These are phyloP conservation scores for Psidium friedrichsthalianum DNA, from an alignment of 345 rosid species.

Conservation along the genomic window DNA sequence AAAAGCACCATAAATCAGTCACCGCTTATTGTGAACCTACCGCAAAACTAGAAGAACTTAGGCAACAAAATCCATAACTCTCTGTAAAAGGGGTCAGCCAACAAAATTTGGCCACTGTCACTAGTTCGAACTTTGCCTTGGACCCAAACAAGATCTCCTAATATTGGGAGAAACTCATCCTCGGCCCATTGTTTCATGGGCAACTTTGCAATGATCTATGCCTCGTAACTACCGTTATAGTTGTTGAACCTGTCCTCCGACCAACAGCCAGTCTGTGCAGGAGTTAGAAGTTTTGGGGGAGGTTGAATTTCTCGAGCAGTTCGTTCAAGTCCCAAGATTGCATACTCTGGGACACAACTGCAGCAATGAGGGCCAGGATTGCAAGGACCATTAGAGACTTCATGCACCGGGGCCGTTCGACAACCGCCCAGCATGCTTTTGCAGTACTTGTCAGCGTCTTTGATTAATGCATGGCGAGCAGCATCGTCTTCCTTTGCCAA, in stretches of 20 bases:
- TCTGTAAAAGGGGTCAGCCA: neutral
- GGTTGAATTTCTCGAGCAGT: constrained; percentile 15
- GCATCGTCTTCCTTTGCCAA: constrained; percentile 6
- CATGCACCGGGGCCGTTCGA: constrained; percentile 28
- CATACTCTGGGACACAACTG: constrained; percentile 18
- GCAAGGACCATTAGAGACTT: constrained; percentile 18
- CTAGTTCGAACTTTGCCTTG: neutral
- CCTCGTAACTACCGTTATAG: neutral
- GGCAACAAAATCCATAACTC: neutral
- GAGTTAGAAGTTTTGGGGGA: neutral
- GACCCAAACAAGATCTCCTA: neutral
- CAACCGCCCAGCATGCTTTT: constrained; percentile 22
- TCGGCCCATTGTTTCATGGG: neutral
- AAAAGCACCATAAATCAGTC: neutral
- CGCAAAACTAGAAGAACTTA: neutral
- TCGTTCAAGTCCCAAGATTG: constrained; percentile 21
- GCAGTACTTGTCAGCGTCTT: constrained; percentile 42
- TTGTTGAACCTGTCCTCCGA: neutral
- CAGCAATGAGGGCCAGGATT: constrained; percentile 23
- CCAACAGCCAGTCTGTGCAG: neutral
- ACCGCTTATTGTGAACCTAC: neutral
- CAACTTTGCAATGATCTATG: neutral
- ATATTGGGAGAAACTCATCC: neutral
- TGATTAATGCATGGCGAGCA: constrained; percentile 8
- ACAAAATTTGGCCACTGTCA: neutral